A percentile compares a stretch with the other conserved stretches of the same genome.
Conservation (phyloP, 2,329 filamentous ascomycete species). For the Colletotrichum eremochloae region DNA sequence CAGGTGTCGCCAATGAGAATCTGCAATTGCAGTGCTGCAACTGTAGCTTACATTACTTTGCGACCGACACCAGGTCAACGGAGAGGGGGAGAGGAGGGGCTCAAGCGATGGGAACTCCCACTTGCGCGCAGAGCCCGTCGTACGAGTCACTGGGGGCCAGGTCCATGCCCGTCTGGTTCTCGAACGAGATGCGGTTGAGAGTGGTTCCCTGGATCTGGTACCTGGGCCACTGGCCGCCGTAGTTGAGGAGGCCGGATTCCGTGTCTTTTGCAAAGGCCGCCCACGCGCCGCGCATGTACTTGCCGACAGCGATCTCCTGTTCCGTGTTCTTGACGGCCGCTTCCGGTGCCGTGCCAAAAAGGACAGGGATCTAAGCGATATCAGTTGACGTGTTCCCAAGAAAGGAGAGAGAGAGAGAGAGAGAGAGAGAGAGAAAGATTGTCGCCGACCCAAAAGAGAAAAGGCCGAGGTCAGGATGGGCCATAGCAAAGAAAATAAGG, state of each 20-base stretch:
- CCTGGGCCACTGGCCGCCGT: conserved; percentile 47
- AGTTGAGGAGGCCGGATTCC: conserved; percentile 48
- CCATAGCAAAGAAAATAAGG: conserved; percentile 3
- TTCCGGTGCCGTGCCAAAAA: conserved; percentile 50
- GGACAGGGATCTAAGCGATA: conserved; percentile 44
- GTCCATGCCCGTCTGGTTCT: conserved; percentile 48
- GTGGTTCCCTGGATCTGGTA: conserved; percentile 41
- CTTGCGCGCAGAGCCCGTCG: conserved; percentile 30
- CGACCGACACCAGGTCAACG: neutral
- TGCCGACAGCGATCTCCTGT: conserved; percentile 48
- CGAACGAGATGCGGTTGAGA: conserved; percentile 47
- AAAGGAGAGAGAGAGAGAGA: neutral
- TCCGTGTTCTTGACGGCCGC: conserved; percentile 43
- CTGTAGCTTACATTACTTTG: too few species aligned
- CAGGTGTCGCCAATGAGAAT: neutral
- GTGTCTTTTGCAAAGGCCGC: conserved; percentile 56
- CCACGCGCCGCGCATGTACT: conserved; percentile 55
- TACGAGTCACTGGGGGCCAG: conserved; percentile 39
- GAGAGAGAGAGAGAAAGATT: neutral
- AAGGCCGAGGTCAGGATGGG: conserved; percentile 1
- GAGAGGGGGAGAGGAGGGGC: neutral
- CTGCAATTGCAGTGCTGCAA: too few species aligned
- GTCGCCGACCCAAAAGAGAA: neutral
- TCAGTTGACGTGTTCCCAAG: conserved; percentile 18
- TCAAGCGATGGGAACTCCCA: conserved; percentile 20